Evolutionary conservation across 352 stramenopile species (phyloP), one percentile per base, ranked within the genome.

Genomic region (Globisporangium rhizosaccharum): DNA sequence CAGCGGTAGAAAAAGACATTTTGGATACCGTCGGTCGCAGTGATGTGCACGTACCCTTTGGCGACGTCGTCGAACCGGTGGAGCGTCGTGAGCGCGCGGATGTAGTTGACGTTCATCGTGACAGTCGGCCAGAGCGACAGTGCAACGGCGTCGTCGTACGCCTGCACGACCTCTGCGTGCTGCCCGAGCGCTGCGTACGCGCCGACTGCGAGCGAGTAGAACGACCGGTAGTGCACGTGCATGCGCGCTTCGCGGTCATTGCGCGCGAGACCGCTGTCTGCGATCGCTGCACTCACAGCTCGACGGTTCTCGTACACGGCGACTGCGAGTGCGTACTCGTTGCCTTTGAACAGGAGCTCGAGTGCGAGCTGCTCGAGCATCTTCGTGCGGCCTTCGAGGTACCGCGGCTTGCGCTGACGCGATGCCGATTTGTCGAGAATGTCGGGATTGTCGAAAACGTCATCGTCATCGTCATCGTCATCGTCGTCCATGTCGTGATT

Each of bases 1-100:
- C 30, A 50, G 23, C 59, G 59, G 53, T 65, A 65, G 52, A 65
- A 65, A 18, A 55, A 65, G 4, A 65, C n/a, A 45, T 65, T 65
- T 51, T 62, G 57, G 49, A 57, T 39, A 28, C 57, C 57, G 49
- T 62, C 57, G 4, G 49, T 10, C 11, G 49, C 28, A 25, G 28
- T 56, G 41, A 62, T 62, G 23, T 37, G 12, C 15, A 11, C 36
- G 39, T 57, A 62, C 12, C 52, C 51, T 17, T 30, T 18, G 33
- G 36, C 59, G 6, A 41, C 52, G 9, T 48, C 41, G 0, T 65
- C 51, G 36, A 37, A 61, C 3, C 46, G 25, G 4, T 28, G 42
- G 51, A 65, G 51, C 23, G 36, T 49, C 30, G 53, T 25, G 17
- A 65, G 59, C 33, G 59, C 59, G 42, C 53, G 51, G 51, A 65